Percentiles rank a stretch among this genome's conserved stretches.
phyloP scores from a whole-genome alignment of 2,329 filamentous ascomycete species.

The Curvularia sp. region DNA sequence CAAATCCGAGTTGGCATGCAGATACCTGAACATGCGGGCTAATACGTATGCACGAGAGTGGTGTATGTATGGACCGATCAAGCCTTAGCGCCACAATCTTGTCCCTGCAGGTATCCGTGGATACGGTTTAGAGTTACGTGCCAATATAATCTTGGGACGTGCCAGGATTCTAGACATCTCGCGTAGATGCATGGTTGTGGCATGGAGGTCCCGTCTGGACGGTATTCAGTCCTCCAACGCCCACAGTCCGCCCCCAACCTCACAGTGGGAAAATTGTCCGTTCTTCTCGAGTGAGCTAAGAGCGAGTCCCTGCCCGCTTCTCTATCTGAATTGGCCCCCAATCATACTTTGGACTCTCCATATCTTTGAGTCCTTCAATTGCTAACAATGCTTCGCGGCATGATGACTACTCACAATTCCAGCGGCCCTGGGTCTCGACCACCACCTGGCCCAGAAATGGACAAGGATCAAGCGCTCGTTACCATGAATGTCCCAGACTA shows the following conservation, averaged over 20 bases:
- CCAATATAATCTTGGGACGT: neutral
- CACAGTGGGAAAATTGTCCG: neutral
- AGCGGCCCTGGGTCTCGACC: neutral
- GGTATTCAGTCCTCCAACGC: neutral
- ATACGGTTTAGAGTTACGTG: neutral
- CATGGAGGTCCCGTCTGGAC: neutral
- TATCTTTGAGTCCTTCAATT: neutral
- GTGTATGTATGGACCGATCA: neutral
- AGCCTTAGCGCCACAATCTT: neutral
- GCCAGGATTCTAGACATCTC: neutral
- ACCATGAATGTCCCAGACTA: constrained; percentile 1
- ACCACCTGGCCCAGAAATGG: neutral
- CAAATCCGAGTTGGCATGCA: neutral
- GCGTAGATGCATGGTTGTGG: constrained; percentile 1
- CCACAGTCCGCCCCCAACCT: neutral
- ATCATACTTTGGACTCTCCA: no score
- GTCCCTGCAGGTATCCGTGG: neutral
- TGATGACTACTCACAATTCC: neutral
- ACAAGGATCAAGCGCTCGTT: neutral
- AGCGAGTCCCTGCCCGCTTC: no score
- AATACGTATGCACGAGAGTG: neutral
- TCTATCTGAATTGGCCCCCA: neutral
- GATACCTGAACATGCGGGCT: neutral
- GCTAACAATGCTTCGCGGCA: neutral
- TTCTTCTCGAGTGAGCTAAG: neutral